Base-by-base conservation (phyloP, 2,329 filamentous ascomycete genomes). In the Podosphaera aphanis region DNA sequence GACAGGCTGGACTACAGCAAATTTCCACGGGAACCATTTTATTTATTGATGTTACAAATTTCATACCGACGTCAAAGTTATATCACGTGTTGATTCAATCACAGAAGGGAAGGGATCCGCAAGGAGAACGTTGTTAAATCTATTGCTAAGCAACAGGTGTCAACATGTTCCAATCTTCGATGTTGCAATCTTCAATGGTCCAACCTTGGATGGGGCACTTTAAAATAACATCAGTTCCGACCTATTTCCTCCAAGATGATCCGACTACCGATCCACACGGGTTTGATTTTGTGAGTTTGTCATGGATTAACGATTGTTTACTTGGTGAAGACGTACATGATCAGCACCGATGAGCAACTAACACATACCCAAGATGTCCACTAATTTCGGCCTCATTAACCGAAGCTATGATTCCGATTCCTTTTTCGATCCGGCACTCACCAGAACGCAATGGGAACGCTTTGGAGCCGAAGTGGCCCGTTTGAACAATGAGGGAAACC, bases 351-450 rank as follows among this genome's bases (percentile, higher is more conserved):
- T n/a, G 5, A 33, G 3, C 13, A 3, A 11, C 29, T n/a, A 3
- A 3, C 15, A 45, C 20, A 18, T n/a, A 4, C 27, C 8, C 13
- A 33, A 47, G 46, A 47, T 21, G 29, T 61, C 64, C 20, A 62
- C 62, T 47, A 80, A 79, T 61, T 78, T 79, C 55, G 79, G 78
- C 27, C 64, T 83, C 21, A 67, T 81, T 51, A 66, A 77, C 52
- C 68, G 68, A 44, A 64, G 66, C 0, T 80, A 80, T 56, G 64
- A 71, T 13, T 70, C 67, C 5, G 74, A 79, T 52, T 55, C 58
- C 29, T 46, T 52, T 2, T 61, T 64, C 45, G 61, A 66, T 48
- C 55, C 60, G 31, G 50, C 61, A 48, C 64, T 67, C 49, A 47
- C 50, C 29, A 49, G 53, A 40, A 74, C 71, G 0, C 73, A 74